Percentiles rank a stretch among this genome's conserved stretches.
phyloP scores from a whole-genome alignment of 2,329 filamentous ascomycete genomes.

The Bertia moriformis region DNA sequence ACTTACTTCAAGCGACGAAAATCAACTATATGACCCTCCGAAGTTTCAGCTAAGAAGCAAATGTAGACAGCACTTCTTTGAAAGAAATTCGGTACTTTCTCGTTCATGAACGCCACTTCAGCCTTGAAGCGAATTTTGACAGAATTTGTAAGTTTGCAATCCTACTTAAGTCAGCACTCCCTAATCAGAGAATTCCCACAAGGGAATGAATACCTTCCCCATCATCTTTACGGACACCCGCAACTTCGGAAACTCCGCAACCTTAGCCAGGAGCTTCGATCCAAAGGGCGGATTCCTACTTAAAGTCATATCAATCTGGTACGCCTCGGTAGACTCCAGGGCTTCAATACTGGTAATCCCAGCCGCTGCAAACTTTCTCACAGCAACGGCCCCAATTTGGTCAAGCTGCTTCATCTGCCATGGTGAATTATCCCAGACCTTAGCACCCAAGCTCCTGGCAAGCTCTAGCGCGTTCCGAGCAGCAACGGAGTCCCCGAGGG shows the following conservation, averaged over 20 bases:
- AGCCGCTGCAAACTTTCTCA: constrained; percentile 40
- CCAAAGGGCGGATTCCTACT: constrained; percentile 46
- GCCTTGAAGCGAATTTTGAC: constrained; percentile 36
- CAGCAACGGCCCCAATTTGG: constrained; percentile 36
- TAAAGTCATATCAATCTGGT: constrained; percentile 37
- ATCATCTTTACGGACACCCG: constrained; percentile 33
- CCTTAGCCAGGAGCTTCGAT: constrained; percentile 28
- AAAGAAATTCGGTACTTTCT: constrained; percentile 31
- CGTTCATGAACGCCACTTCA: constrained; percentile 47
- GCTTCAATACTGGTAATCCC: constrained; percentile 40
- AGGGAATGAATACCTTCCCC: constrained; percentile 19
- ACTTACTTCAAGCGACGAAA: constrained; percentile 38
- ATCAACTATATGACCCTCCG: constrained; percentile 40
- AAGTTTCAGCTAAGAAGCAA: constrained; percentile 41
- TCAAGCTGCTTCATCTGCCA: constrained; percentile 49
- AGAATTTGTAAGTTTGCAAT: constrained; percentile 18
- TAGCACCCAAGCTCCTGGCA: constrained; percentile 39
- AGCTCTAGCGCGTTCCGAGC: constrained; percentile 41
- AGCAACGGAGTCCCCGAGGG: constrained; percentile 33
- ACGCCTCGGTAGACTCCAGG: constrained; percentile 34
- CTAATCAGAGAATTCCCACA: neutral
- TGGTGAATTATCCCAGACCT: constrained; percentile 46
- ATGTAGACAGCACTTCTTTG: constrained; percentile 34
- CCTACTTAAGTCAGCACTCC: constrained; percentile 13
- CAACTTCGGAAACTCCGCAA: constrained; percentile 41